These are phyloP conservation scores for Leptographium flavum DNA, from an alignment of 2,329 filamentous ascomycete species.

Conservation along the genomic window DNA sequence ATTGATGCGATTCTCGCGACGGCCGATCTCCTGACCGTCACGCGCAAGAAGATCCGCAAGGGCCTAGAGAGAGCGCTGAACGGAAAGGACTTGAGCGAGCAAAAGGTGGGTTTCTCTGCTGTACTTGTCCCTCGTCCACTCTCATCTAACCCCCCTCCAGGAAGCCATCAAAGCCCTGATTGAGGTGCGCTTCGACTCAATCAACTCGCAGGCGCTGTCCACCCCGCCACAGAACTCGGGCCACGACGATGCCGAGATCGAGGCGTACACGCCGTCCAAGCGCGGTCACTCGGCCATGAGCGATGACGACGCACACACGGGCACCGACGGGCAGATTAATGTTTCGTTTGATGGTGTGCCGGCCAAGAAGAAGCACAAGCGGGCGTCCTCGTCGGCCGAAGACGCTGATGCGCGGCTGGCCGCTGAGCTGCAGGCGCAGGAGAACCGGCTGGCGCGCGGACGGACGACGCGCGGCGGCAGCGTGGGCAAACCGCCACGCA, in stretches of 20 bases:
- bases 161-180: constrained; percentile 58
- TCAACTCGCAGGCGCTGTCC: constrained; percentile 34
- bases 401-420: constrained; percentile 82
- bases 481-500: constrained; percentile 43
- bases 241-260: constrained; percentile 5
- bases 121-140: background rate
- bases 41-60: constrained; percentile 46
- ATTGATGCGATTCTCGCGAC: constrained; percentile 45
- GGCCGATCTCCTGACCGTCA: constrained; percentile 47
- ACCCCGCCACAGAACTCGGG: constrained; percentile 25
- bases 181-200: constrained; percentile 58
- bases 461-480: constrained; percentile 66
- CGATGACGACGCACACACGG: constrained; percentile 17
- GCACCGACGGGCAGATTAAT: constrained; percentile 26
- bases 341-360: constrained; percentile 17
- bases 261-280: constrained; percentile 17
- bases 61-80: constrained; percentile 39
- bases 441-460: constrained; percentile 56
- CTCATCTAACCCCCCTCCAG: constrained; percentile 22
- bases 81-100: constrained; percentile 41
- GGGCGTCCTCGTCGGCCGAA: constrained; percentile 36
- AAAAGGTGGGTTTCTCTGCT: constrained; percentile 31
- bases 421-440: constrained; percentile 79
- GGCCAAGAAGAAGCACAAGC: constrained; percentile 53
- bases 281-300: constrained; percentile 20